phyloP scores from a whole-genome alignment of 2,329 filamentous ascomycete species.

The Colletotrichum sojae region DNA sequence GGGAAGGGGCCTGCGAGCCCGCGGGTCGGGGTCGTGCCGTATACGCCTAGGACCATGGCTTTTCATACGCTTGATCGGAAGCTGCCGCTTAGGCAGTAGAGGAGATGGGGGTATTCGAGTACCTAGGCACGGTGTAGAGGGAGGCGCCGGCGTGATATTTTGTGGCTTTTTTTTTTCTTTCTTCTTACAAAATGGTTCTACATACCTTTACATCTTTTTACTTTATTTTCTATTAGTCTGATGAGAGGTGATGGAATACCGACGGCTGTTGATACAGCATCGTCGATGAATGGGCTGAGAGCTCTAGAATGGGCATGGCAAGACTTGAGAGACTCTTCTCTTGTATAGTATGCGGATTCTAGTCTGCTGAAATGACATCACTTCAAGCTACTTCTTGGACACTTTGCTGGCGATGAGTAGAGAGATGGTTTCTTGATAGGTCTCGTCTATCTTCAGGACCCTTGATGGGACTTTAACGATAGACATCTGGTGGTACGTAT shows the following conservation, averaged over 20 bases:
- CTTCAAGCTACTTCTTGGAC: background rate
- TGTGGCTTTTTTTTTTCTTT: no score
- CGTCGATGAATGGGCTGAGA: background rate
- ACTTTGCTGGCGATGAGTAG: no score
- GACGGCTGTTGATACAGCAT: no score
- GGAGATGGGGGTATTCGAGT: background rate
- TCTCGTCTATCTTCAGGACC: no score
- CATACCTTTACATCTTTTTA: background rate
- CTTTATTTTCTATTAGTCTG: background rate
- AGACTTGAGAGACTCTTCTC: background rate
- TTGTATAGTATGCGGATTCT: background rate
- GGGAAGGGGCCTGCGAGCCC: conserved; percentile 52
- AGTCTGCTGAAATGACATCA: background rate
- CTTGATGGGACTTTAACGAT: no score
- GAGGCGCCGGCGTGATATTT: background rate
- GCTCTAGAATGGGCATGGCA: background rate
- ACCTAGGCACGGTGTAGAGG: background rate
- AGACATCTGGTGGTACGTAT: no score
- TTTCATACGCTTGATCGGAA: conserved; percentile 75
- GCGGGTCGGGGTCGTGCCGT: conserved; percentile 59
- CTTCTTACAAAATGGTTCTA: background rate
- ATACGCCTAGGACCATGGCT: conserved; percentile 76
- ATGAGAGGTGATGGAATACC: background rate
- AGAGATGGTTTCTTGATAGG: no score
- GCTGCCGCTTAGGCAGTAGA: conserved; percentile 63